phyloP scores from a whole-genome alignment of 108 stramenopile species.

The Chaetoceros tenuissimus region DNA sequence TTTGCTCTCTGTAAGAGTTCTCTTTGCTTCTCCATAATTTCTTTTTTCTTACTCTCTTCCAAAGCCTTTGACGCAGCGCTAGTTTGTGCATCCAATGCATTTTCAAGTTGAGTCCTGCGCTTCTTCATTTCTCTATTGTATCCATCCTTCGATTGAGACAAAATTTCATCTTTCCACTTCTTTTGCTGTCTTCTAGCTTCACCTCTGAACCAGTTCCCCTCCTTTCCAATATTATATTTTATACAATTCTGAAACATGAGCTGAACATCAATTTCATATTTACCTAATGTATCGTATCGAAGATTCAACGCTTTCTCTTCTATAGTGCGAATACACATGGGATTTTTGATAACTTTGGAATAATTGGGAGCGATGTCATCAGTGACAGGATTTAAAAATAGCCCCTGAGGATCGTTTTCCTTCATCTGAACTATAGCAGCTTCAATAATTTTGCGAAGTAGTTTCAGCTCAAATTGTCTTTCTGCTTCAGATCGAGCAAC shows the following conservation, averaged over 20 bases:
- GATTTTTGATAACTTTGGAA: conserved; percentile 60
- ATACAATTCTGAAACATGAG: conserved; percentile 82
- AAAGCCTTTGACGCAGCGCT: conserved; percentile 30
- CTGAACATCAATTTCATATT: conserved; percentile 69
- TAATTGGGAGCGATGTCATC: conserved; percentile 82
- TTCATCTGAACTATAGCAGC: conserved; percentile 60
- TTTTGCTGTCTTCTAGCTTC: conserved; percentile 73
- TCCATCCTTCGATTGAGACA: conserved; percentile 47
- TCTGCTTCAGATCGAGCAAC: conserved; percentile 14
- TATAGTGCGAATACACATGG: conserved; percentile 77
- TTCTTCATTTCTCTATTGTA: conserved; percentile 46
- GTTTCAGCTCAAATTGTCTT: conserved; percentile 35
- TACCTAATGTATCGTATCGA: conserved; percentile 43
- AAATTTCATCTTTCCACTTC: conserved; percentile 62
- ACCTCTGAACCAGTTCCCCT: conserved; percentile 70
- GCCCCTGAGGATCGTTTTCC: conserved; percentile 63
- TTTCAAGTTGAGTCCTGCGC: conserved; percentile 38
- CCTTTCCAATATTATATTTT: conserved; percentile 69
- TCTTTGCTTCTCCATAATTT: conserved; percentile 1
- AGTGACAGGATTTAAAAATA: conserved; percentile 85
- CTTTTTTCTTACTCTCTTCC: conserved; percentile 14
- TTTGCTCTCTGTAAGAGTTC: conserved; percentile 1
- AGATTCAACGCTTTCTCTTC: conserved; percentile 58
- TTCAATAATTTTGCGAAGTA: conserved; percentile 61
- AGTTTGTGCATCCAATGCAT: conserved; percentile 14